Evolutionary conservation across 768 basidiomycete genomes (phyloP), one percentile per base, ranked within the genome.

Genomic region (Tulasnella sp.): DNA sequence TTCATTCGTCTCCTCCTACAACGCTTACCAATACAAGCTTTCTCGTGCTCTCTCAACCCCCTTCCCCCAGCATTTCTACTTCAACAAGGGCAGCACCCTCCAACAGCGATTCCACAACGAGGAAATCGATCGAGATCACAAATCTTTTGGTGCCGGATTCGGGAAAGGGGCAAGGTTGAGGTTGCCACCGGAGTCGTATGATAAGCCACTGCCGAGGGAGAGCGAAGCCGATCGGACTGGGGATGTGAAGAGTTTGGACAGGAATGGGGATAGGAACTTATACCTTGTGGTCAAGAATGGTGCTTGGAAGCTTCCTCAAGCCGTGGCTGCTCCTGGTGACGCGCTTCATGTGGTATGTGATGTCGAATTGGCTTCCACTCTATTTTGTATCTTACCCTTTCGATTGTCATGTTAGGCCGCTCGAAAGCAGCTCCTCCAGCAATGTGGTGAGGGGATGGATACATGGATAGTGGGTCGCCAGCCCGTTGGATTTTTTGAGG

Each of bases 381-480:
- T n/a, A n/a, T n/a, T n/a, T n/a, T n/a, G n/a, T n/a, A n/a, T n/a
- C n/a, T n/a, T n/a, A n/a, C 47, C 65, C 24, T 52, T 63, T 21
- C 55, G n/a, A n/a, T n/a, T n/a, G n/a, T 58, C 66, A 23, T 43
- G 65, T 1, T 60, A 92, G 86, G 84, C 90, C 41, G 90, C 91
- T 3, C 77, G 82, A 54, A 76, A 84, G 51, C 80, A 85, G 61
- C 76, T 97, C 21, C 72, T 74, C 50, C 78, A 80, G 2, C 80
- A 86, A 68, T 88, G 86, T 63, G 93, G 93, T 9, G 74, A 77
- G 44, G 73, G 82, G 53, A 90, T 98, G 86, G 93, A 98, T 67
- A 83, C 83, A 11, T 98, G 95, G 94, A 75, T 94, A 63, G 90
- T 95, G n/a, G 82, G 89, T 53, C 81, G 85, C 55, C 87, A 86